A percentile compares a stretch with the other conserved stretches of the same genome.
Conservation (phyloP, 352 stramenopile species). For the Globisporangium apiculatum region DNA sequence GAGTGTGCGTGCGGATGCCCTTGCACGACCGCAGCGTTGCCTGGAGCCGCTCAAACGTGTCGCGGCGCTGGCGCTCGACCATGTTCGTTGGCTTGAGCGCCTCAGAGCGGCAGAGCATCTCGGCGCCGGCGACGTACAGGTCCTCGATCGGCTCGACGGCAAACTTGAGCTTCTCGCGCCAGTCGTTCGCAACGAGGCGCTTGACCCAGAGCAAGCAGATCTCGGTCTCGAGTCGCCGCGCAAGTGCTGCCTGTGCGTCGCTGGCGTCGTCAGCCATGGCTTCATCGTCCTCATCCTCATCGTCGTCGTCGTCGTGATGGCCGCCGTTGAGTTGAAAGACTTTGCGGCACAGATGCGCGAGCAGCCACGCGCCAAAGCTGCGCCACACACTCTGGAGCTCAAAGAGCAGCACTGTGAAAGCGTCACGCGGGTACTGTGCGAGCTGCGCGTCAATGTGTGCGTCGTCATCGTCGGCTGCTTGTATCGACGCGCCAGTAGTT, state of each 20-base stretch:
- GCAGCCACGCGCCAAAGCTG: slow-evolving; percentile 41
- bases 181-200: slow-evolving; percentile 55
- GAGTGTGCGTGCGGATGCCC: slow-evolving; percentile 37
- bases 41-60: slow-evolving; percentile 28
- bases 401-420: slow-evolving; percentile 32
- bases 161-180: slow-evolving; percentile 57
- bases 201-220: slow-evolving; percentile 51
- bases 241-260: not conserved
- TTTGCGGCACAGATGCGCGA: slow-evolving; percentile 43
- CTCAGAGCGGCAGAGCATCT: slow-evolving; percentile 37
- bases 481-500: not conserved
- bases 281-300: not conserved
- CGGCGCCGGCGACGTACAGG: slow-evolving; percentile 48
- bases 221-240: slow-evolving; percentile 21
- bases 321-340: slow-evolving; percentile 21
- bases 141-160: slow-evolving; percentile 48
- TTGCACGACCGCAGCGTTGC: slow-evolving; percentile 36
- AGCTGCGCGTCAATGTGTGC: slow-evolving; percentile 3
- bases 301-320: slow-evolving; percentile 2
- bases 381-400: slow-evolving; percentile 47
- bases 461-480: not conserved
- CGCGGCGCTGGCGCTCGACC: not conserved
- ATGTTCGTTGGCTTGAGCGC: slow-evolving; percentile 13
- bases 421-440: slow-evolving; percentile 22
- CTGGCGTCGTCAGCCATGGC: slow-evolving; percentile 1